These are phyloP conservation scores for Phytophthora syringae DNA, from an alignment of 352 stramenopile genomes.

Conservation along the genomic window DNA sequence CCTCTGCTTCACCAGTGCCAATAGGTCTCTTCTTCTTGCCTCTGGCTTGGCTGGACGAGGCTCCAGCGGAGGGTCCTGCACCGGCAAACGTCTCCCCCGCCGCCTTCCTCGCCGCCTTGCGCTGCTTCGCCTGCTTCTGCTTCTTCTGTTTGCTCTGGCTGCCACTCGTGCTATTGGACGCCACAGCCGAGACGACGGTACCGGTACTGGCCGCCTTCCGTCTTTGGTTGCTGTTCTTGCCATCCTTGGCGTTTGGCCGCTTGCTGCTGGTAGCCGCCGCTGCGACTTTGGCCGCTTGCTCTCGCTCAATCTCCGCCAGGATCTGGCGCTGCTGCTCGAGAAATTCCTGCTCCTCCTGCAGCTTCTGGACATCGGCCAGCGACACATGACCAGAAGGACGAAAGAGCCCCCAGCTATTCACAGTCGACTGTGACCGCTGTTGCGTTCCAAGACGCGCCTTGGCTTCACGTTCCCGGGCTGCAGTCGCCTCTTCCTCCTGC, in stretches of 20 bases:
- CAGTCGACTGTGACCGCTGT: slow-evolving; percentile 42
- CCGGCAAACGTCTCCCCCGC: slow-evolving; percentile 29
- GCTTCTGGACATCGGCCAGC: slow-evolving; percentile 65
- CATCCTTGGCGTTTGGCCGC: slow-evolving; percentile 12
- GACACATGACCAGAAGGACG: slow-evolving; percentile 54
- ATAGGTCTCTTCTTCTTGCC: slow-evolving; percentile 9
- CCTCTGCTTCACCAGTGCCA: neutral
- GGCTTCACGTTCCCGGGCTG: slow-evolving; percentile 44
- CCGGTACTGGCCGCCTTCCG: slow-evolving; percentile 21
- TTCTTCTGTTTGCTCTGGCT: slow-evolving; percentile 41
- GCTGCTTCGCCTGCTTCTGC: slow-evolving; percentile 41
- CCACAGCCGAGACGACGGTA: neutral
- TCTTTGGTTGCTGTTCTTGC: slow-evolving; percentile 16
- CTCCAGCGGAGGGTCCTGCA: neutral
- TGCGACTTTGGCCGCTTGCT: slow-evolving; percentile 31
- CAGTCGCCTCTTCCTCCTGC: slow-evolving; percentile 58
- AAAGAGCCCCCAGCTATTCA: slow-evolving; percentile 78
- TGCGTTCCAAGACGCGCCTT: slow-evolving; percentile 48
- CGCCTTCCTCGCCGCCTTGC: slow-evolving; percentile 38
- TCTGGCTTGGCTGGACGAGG: slow-evolving; percentile 1
- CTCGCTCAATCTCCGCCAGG: slow-evolving; percentile 60
- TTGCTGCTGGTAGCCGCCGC: slow-evolving; percentile 4
- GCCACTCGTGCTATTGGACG: neutral
- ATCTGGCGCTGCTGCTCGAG: slow-evolving; percentile 75
- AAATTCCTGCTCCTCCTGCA: slow-evolving; percentile 69